phyloP scores from a whole-genome alignment of 352 stramenopile species.

The Thalassiosira exigua region DNA sequence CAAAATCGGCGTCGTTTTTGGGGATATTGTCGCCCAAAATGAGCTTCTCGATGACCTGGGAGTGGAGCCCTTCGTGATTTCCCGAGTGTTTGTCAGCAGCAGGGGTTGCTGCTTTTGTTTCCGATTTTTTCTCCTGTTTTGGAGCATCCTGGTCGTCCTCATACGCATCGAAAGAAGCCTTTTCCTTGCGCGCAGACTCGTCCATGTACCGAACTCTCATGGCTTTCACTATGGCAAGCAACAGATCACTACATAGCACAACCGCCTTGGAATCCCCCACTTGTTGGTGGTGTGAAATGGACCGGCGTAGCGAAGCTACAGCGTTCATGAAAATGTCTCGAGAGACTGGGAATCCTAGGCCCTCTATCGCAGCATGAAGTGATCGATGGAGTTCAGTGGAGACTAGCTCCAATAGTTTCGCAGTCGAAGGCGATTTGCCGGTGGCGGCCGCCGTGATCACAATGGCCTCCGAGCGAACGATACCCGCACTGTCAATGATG shows the following conservation, averaged over 20 bases:
- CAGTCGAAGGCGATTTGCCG: slow-evolving; percentile 45
- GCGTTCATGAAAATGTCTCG: slow-evolving; percentile 77
- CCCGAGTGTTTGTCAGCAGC: slow-evolving; percentile 19
- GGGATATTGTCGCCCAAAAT: slow-evolving; percentile 76
- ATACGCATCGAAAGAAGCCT: slow-evolving; percentile 75
- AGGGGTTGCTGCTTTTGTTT: slow-evolving; percentile 7
- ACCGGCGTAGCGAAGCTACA: slow-evolving; percentile 54
- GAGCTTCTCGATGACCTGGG: slow-evolving; percentile 74
- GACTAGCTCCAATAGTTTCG: slow-evolving; percentile 65
- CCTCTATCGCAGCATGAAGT: slow-evolving; percentile 77
- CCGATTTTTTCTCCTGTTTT: slow-evolving; percentile 19
- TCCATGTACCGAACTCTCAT: slow-evolving; percentile 76
- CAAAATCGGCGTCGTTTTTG: slow-evolving; percentile 65
- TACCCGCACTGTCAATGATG: slow-evolving; percentile 54
- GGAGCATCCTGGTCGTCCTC: slow-evolving; percentile 49
- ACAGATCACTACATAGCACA: slow-evolving; percentile 50
- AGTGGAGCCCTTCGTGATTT: slow-evolving; percentile 52
- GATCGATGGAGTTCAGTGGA: slow-evolving; percentile 68
- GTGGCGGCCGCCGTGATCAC: slow-evolving; percentile 54
- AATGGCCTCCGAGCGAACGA: slow-evolving; percentile 61
- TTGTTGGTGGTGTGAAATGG: slow-evolving; percentile 53
- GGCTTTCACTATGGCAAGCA: slow-evolving; percentile 67
- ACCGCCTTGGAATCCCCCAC: slow-evolving; percentile 54
- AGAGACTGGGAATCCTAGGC: slow-evolving; percentile 76
- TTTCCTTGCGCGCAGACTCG: slow-evolving; percentile 73